These are phyloP conservation scores for Gracilaria domingensis DNA, from an alignment of 23 red algal species.

Conservation along the genomic window DNA sequence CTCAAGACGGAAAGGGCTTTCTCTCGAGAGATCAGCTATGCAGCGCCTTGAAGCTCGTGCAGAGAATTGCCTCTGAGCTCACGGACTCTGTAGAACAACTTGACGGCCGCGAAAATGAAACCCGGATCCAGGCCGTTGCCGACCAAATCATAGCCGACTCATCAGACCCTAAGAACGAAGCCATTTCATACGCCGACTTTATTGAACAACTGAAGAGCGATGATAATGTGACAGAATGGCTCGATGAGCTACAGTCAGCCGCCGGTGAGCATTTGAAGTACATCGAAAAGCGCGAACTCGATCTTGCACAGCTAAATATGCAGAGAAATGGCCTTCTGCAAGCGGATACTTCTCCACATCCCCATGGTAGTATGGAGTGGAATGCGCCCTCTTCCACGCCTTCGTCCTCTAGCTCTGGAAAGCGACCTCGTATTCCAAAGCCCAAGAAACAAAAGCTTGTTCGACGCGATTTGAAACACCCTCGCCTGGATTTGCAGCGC, in stretches of 20 bases:
- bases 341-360: constrained; percentile 15
- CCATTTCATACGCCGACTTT: constrained; percentile 81
- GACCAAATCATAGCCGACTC: constrained; percentile 60
- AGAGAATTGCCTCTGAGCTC: constrained; percentile 59
- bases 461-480: constrained; percentile 30
- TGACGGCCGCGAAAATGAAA: constrained; percentile 54
- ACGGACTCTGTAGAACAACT: constrained; percentile 30
- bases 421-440: constrained; percentile 44
- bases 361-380: constrained; percentile 28
- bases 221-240: constrained; percentile 68
- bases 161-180: constrained; percentile 46
- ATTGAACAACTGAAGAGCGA: constrained; percentile 52
- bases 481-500: constrained; percentile 11
- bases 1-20: constrained; percentile 32
- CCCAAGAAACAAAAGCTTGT: constrained; percentile 62
- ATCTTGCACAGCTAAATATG: constrained; percentile 70
- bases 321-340: constrained; percentile 70
- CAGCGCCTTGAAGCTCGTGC: constrained; percentile 67
- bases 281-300: constrained; percentile 69
- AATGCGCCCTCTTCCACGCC: neutral
- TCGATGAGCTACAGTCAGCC: constrained; percentile 67
- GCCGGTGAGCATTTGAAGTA: constrained; percentile 73
- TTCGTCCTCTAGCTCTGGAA: constrained; percentile 19
- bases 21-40: constrained; percentile 51
- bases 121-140: constrained; percentile 32